Conservation (phyloP, 306 rosid species). For the Pterocarpus macrocarpus region DNA sequence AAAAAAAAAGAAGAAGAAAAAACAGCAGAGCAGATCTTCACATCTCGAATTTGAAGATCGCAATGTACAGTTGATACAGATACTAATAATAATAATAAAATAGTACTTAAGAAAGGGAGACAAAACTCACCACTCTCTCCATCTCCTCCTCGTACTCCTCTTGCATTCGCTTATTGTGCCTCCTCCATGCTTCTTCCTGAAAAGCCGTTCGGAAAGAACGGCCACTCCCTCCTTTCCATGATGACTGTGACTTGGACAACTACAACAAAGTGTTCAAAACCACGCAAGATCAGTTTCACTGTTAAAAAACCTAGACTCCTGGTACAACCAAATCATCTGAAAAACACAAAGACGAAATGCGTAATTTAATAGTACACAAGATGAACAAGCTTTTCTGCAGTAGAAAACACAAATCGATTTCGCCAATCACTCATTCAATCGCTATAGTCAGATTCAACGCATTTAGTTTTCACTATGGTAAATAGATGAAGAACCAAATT, state of each 20-base stretch:
- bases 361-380: neutral
- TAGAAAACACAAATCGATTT: neutral
- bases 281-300: constrained; percentile 51
- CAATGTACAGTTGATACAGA: neutral
- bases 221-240: constrained; percentile 68
- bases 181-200: constrained; percentile 96
- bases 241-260: constrained; percentile 68
- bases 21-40: neutral
- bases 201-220: constrained; percentile 70
- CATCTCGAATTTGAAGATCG: constrained; percentile 27
- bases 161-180: constrained; percentile 80
- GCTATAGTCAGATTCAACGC: constrained; percentile 1
- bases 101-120: constrained; percentile 1
- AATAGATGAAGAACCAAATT: neutral
- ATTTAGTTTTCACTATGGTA: neutral
- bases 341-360: neutral
- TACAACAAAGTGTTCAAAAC: constrained; percentile 56
- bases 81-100: neutral
- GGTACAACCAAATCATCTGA: constrained; percentile 16
- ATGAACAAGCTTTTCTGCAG: neutral
- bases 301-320: constrained; percentile 29
- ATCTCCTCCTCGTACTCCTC: constrained; percentile 98
- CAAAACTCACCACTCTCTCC: constrained; percentile 91
- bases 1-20: neutral
- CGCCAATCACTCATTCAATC: neutral